A percentile compares a stretch with the other conserved stretches of the same genome.
Conservation (phyloP, 1,139 yeast species). For the Pneumocystis oryctolagi region DNA sequence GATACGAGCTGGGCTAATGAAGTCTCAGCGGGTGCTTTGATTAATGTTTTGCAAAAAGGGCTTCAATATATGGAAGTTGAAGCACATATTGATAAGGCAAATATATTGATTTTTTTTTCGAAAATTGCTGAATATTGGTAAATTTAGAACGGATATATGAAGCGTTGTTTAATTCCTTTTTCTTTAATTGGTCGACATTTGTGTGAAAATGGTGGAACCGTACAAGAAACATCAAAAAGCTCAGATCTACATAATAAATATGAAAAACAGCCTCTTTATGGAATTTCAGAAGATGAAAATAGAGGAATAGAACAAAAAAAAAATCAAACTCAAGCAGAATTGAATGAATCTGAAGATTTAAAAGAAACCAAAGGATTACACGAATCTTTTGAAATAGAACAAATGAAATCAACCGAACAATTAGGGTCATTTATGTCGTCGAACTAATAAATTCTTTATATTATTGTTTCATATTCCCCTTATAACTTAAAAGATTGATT, state of each 20-base stretch:
- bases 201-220: not conserved
- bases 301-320: not conserved
- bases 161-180: not conserved
- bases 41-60: constrained; percentile 72
- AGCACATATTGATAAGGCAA: constrained; percentile 27
- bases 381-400: not conserved
- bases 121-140: constrained; percentile 18
- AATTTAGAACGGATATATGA: constrained; percentile 1
- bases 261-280: not conserved
- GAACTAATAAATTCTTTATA: no score
- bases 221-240: not conserved
- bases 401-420: not conserved
- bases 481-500: no score
- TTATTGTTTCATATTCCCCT: no score
- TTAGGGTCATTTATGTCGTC: no score
- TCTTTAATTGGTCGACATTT: constrained; percentile 1
- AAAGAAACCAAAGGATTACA: not conserved
- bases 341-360: not conserved
- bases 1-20: constrained; percentile 38
- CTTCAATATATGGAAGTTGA: constrained; percentile 52
- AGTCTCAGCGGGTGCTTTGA: constrained; percentile 61
- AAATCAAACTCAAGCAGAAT: not conserved
- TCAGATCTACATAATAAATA: not conserved
- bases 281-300: not conserved
- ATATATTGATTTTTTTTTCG: constrained; percentile 22